phyloP scores from a whole-genome alignment of 345 rosid genomes.

The Euphorbia peplus region DNA sequence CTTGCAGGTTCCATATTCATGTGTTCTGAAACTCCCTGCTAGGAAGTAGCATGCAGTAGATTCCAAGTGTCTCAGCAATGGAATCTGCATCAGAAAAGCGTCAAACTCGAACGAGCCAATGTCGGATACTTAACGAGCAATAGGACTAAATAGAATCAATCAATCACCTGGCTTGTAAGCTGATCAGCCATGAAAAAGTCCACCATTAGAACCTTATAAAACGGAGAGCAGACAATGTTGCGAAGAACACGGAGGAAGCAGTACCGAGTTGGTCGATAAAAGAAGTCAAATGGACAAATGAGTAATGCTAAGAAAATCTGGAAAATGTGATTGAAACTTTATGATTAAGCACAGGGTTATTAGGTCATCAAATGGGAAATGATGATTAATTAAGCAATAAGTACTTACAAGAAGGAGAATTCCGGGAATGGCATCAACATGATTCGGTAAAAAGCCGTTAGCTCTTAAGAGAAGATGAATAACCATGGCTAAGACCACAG shows the following conservation, averaged over 20 bases:
- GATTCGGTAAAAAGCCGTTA: slow-evolving; percentile 42
- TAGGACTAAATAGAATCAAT: background rate
- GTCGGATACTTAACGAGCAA: background rate
- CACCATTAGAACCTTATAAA: slow-evolving; percentile 84
- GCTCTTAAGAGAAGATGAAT: slow-evolving; percentile 73
- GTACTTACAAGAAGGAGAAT: slow-evolving; percentile 59
- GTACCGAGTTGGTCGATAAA: slow-evolving; percentile 78
- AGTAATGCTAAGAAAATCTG: slow-evolving; percentile 63
- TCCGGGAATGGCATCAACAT: slow-evolving; percentile 85
- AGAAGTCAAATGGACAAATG: slow-evolving; percentile 69
- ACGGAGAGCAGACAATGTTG: slow-evolving; percentile 85
- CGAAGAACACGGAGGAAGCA: slow-evolving; percentile 75
- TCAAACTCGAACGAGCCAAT: background rate
- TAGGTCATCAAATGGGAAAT: background rate
- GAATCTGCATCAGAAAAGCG: slow-evolving; percentile 47
- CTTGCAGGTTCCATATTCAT: slow-evolving; percentile 57
- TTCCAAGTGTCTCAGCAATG: slow-evolving; percentile 77
- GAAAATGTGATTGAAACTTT: slow-evolving; percentile 5
- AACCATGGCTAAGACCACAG: slow-evolving; percentile 83
- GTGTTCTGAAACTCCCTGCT: slow-evolving; percentile 68
- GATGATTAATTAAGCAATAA: background rate
- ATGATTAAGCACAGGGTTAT: background rate
- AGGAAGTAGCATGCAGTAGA: slow-evolving; percentile 81
- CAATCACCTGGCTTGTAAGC: slow-evolving; percentile 96
- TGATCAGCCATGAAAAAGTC: slow-evolving; percentile 99